Base-by-base conservation (phyloP, 306 rosid genomes). In the Cucurbita ficifolia region DNA sequence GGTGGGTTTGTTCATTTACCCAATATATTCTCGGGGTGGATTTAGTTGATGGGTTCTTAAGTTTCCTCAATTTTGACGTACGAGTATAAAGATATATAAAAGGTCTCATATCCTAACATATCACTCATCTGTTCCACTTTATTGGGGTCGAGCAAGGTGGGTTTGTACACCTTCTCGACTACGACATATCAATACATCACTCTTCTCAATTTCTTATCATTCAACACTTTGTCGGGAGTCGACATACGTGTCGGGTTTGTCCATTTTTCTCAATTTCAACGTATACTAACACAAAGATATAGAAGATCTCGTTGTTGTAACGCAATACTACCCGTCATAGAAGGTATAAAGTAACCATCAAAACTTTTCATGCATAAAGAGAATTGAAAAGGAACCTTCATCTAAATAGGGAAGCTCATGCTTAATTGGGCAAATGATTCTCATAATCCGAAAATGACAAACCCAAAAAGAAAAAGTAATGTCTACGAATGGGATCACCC, bases 401-500 rank as follows among this genome's bases (percentile, higher is more conserved):
- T 60, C 45, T 39, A 50, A 63, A 38, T 14, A 63, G 29, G 50
- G 29, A 10, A 40, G 1, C 40, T 61, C 40, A 58, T 63, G 54
- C 72, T 45, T 67, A 43, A 45, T 67, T 52, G 72, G 39, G 36
- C 11, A 67, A 21, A 64, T 39, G 14, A 63, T 43, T 67, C 8
- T 17, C 55, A 46, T 43, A 43, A 43, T 45, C 55, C 45, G 73
- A 68, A 19, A 68, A 43, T 68, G 73, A 68, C 73, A 68, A 54
- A 43, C 8, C 36, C n/a, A 49, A 14, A 49, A 49, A 49, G 13
- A 12, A 12, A 48, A 64, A 46, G 55, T 46, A 68, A 45, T 68
- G 73, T 68, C 55, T 22, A 68, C 13, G 73, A 46, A 68, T 68
- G 73, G 54, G 55, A 68, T 68, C 40, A 7, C 21, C 73, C 38